Evolutionary conservation across 371 early-diverging fungal genomes (phyloP), one percentile per base, ranked within the genome.

Genomic region (Parasitella parasitica): DNA sequence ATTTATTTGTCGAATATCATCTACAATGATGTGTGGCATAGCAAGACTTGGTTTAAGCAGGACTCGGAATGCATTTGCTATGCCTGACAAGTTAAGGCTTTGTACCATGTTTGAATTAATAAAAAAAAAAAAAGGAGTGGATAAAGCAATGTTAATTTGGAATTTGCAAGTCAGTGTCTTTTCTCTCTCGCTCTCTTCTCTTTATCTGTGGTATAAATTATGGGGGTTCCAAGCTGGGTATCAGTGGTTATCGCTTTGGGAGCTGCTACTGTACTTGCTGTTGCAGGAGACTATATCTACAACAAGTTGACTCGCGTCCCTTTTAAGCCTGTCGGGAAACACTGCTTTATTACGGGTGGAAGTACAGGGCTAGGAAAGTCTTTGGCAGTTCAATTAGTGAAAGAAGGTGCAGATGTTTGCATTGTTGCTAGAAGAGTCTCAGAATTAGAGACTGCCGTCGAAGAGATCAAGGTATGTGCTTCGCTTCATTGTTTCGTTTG

Each of bases 291-390:
- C 24, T 61, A 49, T 18, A 15, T 79, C 6, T 72, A 75, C 36
- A 54, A 36, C 13, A 68, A 64, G 2, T 27, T 72, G 4, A 71
- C 70, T 9, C 73, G 76, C 15, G 54, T 62, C 1, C 77, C 82
- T 13, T 77, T 77, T 26, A 59, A 63, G 27, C 76, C 79, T 15
- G 70, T 69, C 8, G 73, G 74, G n/a, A 78, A 89, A 71, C 92
- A 91, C 71, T 88, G 91, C 50, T 90, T 95, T 61, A 83, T 99
- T 35, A 94, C 97, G 0, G 99, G 99, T 55, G 98, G 95, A 61
- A 94, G 94, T 64, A 87, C 90, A 26, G 99, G 99, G 1, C 83
- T 97, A 18, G 99, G 99, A 27, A 85, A 89, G 57, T 83, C 88
- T 4, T 63, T 97, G 4, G 97, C 96, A 15, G 75, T 87, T 35